Percentiles rank a stretch among this genome's conserved stretches.
These are phyloP conservation scores for Acer saccharum DNA, from an alignment of 345 rosid species.

Conservation along the genomic window DNA sequence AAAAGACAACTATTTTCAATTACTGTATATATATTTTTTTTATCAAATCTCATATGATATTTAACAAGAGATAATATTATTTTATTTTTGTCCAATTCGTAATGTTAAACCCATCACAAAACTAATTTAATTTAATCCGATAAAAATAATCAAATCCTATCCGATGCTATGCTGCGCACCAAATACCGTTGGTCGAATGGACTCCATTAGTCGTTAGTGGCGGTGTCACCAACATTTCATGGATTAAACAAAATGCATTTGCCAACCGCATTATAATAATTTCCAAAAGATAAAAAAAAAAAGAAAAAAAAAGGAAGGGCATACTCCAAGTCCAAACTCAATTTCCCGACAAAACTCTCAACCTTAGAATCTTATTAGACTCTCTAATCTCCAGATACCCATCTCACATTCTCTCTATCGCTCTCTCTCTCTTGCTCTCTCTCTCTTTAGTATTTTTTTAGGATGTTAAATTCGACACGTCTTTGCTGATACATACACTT, in stretches of 20 bases:
- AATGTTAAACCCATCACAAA: too few species aligned
- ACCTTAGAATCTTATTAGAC: constrained; percentile 14
- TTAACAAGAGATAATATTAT: too few species aligned
- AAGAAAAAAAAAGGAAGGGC: too few species aligned
- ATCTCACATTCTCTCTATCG: background rate
- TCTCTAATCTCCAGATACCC: constrained; percentile 4
- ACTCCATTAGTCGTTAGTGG: background rate
- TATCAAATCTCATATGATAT: too few species aligned
- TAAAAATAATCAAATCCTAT: too few species aligned
- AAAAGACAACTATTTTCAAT: too few species aligned
- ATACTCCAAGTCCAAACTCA: background rate
- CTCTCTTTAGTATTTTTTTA: background rate
- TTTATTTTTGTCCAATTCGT: too few species aligned
- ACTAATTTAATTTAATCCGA: too few species aligned
- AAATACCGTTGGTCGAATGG: background rate
- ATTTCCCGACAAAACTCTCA: constrained; percentile 20
- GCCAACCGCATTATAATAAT: background rate
- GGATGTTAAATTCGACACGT: background rate
- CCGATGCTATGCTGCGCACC: too few species aligned
- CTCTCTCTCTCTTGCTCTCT: too few species aligned
- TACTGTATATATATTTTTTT: too few species aligned
- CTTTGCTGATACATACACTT: background rate
- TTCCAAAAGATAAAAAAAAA: too few species aligned
- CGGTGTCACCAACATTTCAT: constrained; percentile 1
- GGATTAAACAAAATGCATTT: background rate